These are phyloP conservation scores for Chlamydomonas urium DNA, from an alignment of 139 green algal species.

Conservation along the genomic window DNA sequence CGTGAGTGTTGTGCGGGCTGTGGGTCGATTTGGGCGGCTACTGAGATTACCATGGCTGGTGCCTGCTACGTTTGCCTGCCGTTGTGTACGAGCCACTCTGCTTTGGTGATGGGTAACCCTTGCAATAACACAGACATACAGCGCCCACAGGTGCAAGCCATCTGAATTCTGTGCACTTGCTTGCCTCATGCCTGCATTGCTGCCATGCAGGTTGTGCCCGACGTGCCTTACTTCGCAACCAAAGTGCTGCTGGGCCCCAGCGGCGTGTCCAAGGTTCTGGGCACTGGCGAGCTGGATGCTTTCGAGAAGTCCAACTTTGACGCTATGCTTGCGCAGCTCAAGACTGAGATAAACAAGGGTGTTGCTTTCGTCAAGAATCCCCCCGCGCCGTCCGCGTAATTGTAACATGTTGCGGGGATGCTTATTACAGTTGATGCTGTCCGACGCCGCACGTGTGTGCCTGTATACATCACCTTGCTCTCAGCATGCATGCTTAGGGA, in stretches of 20 bases:
- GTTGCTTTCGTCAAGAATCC: slow-evolving; percentile 33
- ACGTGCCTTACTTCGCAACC: slow-evolving; percentile 20
- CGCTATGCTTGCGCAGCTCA: slow-evolving; percentile 63
- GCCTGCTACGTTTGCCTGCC: too few species aligned
- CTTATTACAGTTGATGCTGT: too few species aligned
- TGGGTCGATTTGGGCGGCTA: too few species aligned
- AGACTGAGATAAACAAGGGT: slow-evolving; percentile 68
- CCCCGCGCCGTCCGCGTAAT: background rate
- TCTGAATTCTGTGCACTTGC: background rate
- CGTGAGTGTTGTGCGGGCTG: too few species aligned
- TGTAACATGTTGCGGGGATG: too few species aligned
- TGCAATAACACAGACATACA: background rate
- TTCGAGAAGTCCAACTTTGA: slow-evolving; percentile 66
- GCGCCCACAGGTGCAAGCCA: background rate
- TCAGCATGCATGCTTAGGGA: too few species aligned
- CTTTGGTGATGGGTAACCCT: background rate
- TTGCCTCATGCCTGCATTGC: background rate
- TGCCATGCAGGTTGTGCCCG: slow-evolving; percentile 35
- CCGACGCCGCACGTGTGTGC: too few species aligned
- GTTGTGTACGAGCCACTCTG: background rate
- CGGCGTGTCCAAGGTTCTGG: slow-evolving; percentile 62
- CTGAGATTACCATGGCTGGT: too few species aligned
- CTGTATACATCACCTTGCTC: too few species aligned
- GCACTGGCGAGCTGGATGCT: slow-evolving; percentile 56
- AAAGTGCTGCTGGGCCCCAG: slow-evolving; percentile 58